These are phyloP conservation scores for Wickerhamomyces ciferrii DNA, from an alignment of 805 yeast genomes.

Conservation along the genomic window DNA sequence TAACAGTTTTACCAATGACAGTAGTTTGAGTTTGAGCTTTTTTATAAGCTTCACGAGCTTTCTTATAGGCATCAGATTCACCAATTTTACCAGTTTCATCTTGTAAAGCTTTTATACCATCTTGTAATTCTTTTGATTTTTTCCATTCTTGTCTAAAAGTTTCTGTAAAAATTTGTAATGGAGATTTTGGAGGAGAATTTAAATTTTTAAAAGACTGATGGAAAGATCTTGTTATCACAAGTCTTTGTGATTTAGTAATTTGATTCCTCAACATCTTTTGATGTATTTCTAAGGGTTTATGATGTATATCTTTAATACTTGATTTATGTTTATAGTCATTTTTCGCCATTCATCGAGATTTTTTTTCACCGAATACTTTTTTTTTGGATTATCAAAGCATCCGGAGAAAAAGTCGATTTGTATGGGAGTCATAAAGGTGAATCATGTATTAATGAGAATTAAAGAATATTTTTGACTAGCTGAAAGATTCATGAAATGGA, in stretches of 20 bases:
- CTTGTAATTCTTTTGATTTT: constrained; percentile 84
- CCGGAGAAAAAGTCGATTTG: background rate
- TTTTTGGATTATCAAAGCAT: background rate
- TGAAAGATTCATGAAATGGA: too few relatives aligned
- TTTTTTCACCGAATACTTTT: background rate
- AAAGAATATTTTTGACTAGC: too few relatives aligned
- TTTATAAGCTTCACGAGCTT: constrained; percentile 89
- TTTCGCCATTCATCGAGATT: background rate
- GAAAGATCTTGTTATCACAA: constrained; percentile 15
- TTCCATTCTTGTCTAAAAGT: constrained; percentile 90
- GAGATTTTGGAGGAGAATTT: constrained; percentile 50
- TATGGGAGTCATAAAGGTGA: background rate
- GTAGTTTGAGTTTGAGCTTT: constrained; percentile 71
- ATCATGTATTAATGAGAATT: too few relatives aligned
- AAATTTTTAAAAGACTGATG: constrained; percentile 11
- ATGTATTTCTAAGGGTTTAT: background rate
- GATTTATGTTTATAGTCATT: too few relatives aligned
- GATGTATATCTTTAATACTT: background rate
- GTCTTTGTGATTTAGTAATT: background rate
- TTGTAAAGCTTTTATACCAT: constrained; percentile 88
- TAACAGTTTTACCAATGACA: constrained; percentile 67
- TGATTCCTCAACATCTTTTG: background rate
- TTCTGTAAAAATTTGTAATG: constrained; percentile 87
- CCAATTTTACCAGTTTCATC: constrained; percentile 94
- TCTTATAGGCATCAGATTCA: constrained; percentile 88